Conservation (phyloP, 164 flowering plant genomes). For the Piper longum region DNA sequence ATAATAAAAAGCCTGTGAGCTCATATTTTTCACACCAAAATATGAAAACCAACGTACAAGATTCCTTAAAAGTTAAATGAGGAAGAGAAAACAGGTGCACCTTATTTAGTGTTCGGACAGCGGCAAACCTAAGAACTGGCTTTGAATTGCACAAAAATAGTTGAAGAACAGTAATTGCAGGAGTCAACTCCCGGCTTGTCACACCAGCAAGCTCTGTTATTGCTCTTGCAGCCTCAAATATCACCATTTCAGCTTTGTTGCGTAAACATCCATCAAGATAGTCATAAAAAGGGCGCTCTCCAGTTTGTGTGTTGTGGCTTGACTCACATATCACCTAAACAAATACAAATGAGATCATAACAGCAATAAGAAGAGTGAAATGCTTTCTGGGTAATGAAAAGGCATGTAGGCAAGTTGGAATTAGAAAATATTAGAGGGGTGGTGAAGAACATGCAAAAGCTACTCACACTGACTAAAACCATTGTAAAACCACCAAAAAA, state of each 20-base stretch:
- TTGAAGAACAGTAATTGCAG: conserved; percentile 94
- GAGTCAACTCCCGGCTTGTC: conserved; percentile 76
- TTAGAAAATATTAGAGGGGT: not conserved
- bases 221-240: conserved; percentile 94
- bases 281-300: conserved; percentile 92
- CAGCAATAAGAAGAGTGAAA: not conserved
- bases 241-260: conserved; percentile 98
- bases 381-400: not conserved
- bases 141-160: conserved; percentile 89
- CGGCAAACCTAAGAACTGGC: conserved; percentile 95
- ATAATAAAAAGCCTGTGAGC: not conserved
- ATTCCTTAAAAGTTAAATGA: not conserved
- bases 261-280: conserved; percentile 89
- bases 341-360: not conserved
- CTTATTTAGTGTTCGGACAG: conserved; percentile 94
- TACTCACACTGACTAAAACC: not conserved
- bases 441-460: not conserved
- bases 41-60: no score
- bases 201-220: conserved; percentile 86
- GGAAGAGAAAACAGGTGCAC: conserved; percentile 15
- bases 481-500: not conserved
- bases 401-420: not conserved
- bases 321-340: conserved; percentile 79
- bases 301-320: conserved; percentile 46
- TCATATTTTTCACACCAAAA: not conserved